Conservation (phyloP, 1,284 basidiomycete genomes). For the Filobasidium uniguttulatum region DNA sequence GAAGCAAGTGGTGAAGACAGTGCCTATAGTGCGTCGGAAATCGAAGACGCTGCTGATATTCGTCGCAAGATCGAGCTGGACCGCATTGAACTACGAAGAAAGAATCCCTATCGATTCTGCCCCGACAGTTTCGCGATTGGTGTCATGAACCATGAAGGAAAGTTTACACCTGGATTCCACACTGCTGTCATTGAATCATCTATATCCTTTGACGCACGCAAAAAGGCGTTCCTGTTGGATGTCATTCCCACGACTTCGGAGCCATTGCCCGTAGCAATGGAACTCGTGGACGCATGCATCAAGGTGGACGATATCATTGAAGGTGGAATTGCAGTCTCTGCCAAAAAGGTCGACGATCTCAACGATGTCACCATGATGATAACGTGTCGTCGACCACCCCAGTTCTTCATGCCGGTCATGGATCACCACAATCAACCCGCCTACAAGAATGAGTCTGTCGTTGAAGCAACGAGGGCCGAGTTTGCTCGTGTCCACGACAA, state of each 20-base stretch:
- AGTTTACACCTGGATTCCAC: background rate
- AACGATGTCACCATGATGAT: conserved; percentile 7
- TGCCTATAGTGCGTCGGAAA: background rate
- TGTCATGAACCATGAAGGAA: background rate
- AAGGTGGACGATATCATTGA: conserved; percentile 5
- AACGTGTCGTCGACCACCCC: conserved; percentile 1
- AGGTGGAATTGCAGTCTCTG: background rate
- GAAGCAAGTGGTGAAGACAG: background rate
- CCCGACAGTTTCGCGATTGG: conserved; percentile 7
- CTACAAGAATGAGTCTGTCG: background rate
- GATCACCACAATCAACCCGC: background rate
- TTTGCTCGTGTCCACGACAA: background rate
- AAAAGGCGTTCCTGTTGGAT: conserved; percentile 6
- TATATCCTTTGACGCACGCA: conserved; percentile 4
- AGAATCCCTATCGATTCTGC: conserved; percentile 2
- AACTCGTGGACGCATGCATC: conserved; percentile 4
- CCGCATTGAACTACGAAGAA: background rate
- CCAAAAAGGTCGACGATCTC: background rate
- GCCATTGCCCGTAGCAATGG: conserved; percentile 4
- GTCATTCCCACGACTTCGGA: conserved; percentile 6
- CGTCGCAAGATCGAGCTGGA: background rate
- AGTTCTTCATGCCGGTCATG: conserved; percentile 5
- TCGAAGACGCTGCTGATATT: background rate
- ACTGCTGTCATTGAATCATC: conserved; percentile 1
- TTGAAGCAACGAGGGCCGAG: background rate